Base-by-base conservation (phyloP, 2,329 filamentous ascomycete species). In the Thermoascus crustaceus region DNA sequence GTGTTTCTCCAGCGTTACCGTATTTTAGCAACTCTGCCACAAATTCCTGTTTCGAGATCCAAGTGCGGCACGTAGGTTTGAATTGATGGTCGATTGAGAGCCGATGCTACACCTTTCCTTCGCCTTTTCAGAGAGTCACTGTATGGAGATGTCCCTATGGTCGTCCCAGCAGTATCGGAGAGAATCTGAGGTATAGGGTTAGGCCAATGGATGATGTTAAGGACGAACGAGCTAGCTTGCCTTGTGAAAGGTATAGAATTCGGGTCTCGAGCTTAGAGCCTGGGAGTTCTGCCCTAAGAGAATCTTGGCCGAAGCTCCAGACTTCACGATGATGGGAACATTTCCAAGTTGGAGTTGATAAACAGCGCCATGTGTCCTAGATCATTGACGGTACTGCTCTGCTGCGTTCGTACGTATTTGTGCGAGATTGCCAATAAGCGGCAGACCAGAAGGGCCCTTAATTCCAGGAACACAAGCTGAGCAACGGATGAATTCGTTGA, bases 141-240 rank as follows among this genome's bases (percentile, higher is more conserved):
- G 50, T 78, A 82, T 0, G 78, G 78, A 1, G 75, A 78, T 0
- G 78, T 82, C 0, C 78, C 78, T 37, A 82, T 81, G 0, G 78
- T 82, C 1, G 77, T 81, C 4, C 78, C 77, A 1, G 76, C 72
- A 0, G 78, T 81, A 27, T 78, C 75, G 2, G 75, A 78, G 2
- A 80, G 64, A 2, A 80, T 71, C 72, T 76, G 30, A 5, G 13
- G 24, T 19, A 2, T 4, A 13, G 5, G 7, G 31, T 40, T 16
- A 42, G 34, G 14, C 4, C 9, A 7, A 18, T 14, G 13, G 8
- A 30, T n/a, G 22, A 19, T 5, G 6, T 35, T 35, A 21, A 4
- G 26, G 6, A 11, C 14, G 13, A 18, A 7, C 23, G 27, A 33
- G 14, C 30, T 39, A 19, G 47, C 53, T 30, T 39, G 72, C 72